Evolutionary conservation across 2,329 filamentous ascomycete genomes (phyloP), one percentile per base, ranked within the genome.

Genomic region (Parasarocladium wereldwijsianum): DNA sequence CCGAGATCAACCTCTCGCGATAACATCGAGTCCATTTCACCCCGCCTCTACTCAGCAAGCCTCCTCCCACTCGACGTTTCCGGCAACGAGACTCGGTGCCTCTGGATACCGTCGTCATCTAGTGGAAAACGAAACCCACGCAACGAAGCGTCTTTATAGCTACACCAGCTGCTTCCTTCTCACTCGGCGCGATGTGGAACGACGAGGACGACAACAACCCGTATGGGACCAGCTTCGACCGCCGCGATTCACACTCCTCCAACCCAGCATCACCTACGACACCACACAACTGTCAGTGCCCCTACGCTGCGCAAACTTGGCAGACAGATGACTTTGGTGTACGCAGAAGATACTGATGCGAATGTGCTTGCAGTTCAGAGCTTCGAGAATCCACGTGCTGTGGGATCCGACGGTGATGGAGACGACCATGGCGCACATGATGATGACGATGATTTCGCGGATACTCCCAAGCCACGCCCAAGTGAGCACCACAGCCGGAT

Each of bases 171-270:
- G n/a, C n/a, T n/a, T n/a, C n/a, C n/a, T n/a, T n/a, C n/a, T n/a
- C n/a, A n/a, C n/a, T n/a, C n/a, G n/a, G n/a, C n/a, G n/a, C n/a
- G 32, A 96, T 96, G 87, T 96, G 87, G 87, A 92, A 94, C 67
- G 86, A 96, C 64, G 87, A 96, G 60, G 51, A 30, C 21, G 84
- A 96, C 50, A 96, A 96, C 59, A 96, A 96, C 53, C 87, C 87
- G 5, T 94, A 96, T 49, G 86, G 85, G 40, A 72, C 65, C 45
- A 87, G 83, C 54, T 94, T 93, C 60, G 82, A 90, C 53, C 79
- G 81, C 44, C 75, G 82, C 45, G 82, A 92, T 54, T 82, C 81
- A 37, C 73, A 79, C 51, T 60, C 64, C 24, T 63, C 64, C 13
- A 73, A 78, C 47, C 72, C 76, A 14, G 60, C 72, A 32, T 80